phyloP scores from a whole-genome alignment of 1,284 basidiomycete genomes.

The Takashimella tepidaria region DNA sequence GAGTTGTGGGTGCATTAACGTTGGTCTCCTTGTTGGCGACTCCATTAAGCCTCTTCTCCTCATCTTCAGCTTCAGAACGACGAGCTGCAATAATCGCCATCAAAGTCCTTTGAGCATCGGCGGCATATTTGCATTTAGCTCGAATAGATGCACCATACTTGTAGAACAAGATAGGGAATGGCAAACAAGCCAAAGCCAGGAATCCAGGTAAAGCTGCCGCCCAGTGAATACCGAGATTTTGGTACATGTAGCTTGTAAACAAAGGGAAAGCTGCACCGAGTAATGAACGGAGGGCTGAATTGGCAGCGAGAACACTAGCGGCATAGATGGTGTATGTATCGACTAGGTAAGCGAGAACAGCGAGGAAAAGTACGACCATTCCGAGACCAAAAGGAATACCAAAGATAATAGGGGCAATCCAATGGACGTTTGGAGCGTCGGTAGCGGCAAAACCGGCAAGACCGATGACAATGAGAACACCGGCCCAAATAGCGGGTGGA shows the following conservation, averaged over 20 bases:
- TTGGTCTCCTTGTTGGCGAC: not conserved
- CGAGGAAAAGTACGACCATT: constrained; percentile 58
- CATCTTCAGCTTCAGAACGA: constrained; percentile 15
- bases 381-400: constrained; percentile 60
- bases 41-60: constrained; percentile 1
- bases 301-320: constrained; percentile 39
- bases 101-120: constrained; percentile 39
- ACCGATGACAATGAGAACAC: constrained; percentile 39
- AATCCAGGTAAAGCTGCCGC: constrained; percentile 61
- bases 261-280: constrained; percentile 62
- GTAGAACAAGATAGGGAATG: constrained; percentile 52
- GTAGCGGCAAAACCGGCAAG: constrained; percentile 46
- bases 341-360: constrained; percentile 58
- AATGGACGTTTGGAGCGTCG: constrained; percentile 37
- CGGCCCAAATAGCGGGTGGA: constrained; percentile 52
- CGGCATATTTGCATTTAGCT: constrained; percentile 52
- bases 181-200: constrained; percentile 56
- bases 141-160: constrained; percentile 56
- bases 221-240: constrained; percentile 59
- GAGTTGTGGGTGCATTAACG: not conserved
- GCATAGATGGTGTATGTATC: constrained; percentile 59
- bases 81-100: constrained; percentile 36
- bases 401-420: constrained; percentile 57
- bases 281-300: constrained; percentile 61
- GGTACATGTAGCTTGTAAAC: constrained; percentile 56